Conservation (phyloP, 2,329 filamentous ascomycete species). For the Sporothrix pallida region DNA sequence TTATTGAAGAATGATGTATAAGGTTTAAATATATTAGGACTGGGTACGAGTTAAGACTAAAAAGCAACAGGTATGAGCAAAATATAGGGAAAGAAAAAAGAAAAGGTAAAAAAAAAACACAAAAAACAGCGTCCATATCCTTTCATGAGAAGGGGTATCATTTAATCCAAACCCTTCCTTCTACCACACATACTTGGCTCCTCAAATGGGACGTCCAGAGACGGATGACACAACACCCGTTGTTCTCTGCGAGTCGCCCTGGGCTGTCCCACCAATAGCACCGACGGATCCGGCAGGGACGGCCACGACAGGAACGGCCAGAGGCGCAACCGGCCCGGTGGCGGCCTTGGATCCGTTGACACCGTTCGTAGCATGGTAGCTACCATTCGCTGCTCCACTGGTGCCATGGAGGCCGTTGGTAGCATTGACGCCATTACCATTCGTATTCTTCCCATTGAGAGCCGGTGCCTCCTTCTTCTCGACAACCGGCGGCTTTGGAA, state of each 20-base stretch:
- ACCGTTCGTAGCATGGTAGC: constrained; percentile 34
- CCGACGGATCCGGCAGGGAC: neutral
- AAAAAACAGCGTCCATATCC: neutral
- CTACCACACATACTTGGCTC: neutral
- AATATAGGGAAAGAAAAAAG: neutral
- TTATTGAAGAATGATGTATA: too few relatives aligned
- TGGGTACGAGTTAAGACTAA: too few relatives aligned
- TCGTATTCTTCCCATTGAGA: constrained; percentile 11
- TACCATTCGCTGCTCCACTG: constrained; percentile 34
- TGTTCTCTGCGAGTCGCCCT: neutral
- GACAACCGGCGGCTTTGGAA: constrained; percentile 66
- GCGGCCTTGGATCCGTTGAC: neutral
- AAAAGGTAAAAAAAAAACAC: neutral
- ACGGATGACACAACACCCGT: constrained; percentile 12
- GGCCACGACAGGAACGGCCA: neutral
- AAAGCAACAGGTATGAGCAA: too few relatives aligned
- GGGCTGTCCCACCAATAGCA: neutral
- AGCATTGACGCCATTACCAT: constrained; percentile 26
- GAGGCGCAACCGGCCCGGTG: neutral
- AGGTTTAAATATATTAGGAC: too few relatives aligned
- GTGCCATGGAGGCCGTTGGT: constrained; percentile 33
- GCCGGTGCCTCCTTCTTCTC: constrained; percentile 50
- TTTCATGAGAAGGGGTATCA: neutral
- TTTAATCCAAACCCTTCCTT: neutral
- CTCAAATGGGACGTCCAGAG: neutral